These are phyloP conservation scores for Dryas alaskensis DNA, from an alignment of 306 rosid genomes.

Conservation along the genomic window DNA sequence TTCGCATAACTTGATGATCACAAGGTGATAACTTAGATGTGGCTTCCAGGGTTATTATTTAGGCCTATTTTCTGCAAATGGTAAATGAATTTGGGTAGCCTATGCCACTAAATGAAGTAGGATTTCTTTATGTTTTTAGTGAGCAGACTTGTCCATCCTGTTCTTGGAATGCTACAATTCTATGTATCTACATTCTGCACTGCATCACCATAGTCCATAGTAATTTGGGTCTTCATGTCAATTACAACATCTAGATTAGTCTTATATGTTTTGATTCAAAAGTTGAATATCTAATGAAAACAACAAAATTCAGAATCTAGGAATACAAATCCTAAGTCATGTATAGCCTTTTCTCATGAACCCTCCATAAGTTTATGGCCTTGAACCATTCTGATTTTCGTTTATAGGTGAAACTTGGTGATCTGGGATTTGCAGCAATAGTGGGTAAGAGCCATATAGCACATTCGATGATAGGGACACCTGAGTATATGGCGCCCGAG, in stretches of 20 bases:
- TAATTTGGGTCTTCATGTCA: not conserved
- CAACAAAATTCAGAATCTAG: not conserved
- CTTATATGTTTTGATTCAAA: not conserved
- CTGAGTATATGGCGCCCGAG: slow-evolving; percentile 96
- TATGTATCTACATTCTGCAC: not conserved
- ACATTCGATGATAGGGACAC: slow-evolving; percentile 84
- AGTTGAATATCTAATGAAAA: not conserved
- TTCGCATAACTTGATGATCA: slow-evolving; percentile 7
- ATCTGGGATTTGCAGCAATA: slow-evolving; percentile 86
- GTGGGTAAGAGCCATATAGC: slow-evolving; percentile 82
- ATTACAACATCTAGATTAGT: not conserved
- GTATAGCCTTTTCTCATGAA: not conserved
- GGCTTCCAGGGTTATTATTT: slow-evolving; percentile 1
- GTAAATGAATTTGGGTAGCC: not conserved
- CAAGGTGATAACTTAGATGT: slow-evolving; percentile 4
- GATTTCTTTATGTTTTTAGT: not conserved
- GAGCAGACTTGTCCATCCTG: not conserved
- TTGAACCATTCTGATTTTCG: slow-evolving; percentile 9
- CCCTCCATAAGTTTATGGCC: not conserved
- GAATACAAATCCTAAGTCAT: not conserved
- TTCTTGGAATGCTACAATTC: not conserved
- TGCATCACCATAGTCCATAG: not conserved
- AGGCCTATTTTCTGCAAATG: not conserved
- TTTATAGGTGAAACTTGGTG: slow-evolving; percentile 76
- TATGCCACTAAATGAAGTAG: not conserved